A percentile compares a stretch with the other conserved stretches of the same genome.
Conservation (phyloP, 2,329 filamentous ascomycete genomes). For the Talaromyces sp. region DNA sequence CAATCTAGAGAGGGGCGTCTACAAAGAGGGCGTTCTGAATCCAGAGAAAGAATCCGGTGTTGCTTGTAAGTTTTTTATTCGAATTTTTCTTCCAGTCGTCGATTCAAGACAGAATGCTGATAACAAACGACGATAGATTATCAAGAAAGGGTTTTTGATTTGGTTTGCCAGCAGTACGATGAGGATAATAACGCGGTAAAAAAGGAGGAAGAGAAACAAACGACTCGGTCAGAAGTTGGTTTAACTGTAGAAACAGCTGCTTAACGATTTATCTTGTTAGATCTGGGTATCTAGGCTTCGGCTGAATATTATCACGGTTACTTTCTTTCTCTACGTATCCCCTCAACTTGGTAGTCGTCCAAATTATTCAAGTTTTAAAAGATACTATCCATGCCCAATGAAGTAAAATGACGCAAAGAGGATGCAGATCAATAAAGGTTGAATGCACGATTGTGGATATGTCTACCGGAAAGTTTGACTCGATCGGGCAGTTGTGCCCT, state of each 20-base stretch:
- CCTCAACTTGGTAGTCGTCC: not conserved
- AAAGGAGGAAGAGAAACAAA: not conserved
- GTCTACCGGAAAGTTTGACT: constrained; percentile 19
- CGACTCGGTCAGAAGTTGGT: not conserved
- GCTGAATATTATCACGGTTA: not conserved
- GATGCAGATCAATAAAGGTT: not conserved
- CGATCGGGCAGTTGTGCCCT: constrained; percentile 17
- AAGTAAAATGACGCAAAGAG: not conserved
- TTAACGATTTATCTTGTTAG: not conserved
- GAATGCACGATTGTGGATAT: not conserved
- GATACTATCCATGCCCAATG: not conserved
- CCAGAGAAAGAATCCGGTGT: constrained; percentile 54
- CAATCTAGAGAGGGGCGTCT: constrained; percentile 51
- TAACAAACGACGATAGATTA: constrained; percentile 32
- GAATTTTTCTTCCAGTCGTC: not conserved
- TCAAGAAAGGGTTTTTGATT: constrained; percentile 42
- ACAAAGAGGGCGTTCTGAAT: constrained; percentile 52
- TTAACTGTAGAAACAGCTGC: not conserved
- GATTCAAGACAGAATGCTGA: constrained; percentile 11
- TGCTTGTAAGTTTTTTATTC: constrained; percentile 33
- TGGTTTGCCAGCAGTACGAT: constrained; percentile 41
- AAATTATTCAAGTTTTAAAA: not conserved
- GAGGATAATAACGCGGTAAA: constrained; percentile 21
- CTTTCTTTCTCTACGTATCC: not conserved
- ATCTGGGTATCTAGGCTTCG: not conserved